Percentiles rank a stretch among this genome's conserved stretches.
Conservation (phyloP, 1,284 basidiomycete species). For the Puccinia polysora region DNA sequence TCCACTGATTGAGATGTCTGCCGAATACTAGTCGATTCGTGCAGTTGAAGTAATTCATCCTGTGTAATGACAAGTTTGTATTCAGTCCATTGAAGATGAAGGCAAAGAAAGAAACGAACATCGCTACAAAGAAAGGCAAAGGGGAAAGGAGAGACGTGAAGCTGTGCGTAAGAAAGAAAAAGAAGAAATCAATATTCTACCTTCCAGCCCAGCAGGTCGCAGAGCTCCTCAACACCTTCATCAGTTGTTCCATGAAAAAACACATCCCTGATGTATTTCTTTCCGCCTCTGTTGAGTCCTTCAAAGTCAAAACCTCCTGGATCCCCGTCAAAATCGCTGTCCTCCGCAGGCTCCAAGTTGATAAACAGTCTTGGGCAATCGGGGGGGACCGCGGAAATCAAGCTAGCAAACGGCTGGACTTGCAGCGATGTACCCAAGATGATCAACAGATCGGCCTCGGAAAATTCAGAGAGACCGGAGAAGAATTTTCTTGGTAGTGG, state of each 20-base stretch:
- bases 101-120: too few species aligned
- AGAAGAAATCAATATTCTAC: slow-evolving; percentile 43
- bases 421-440: slow-evolving; percentile 87
- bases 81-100: too few species aligned
- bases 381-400: slow-evolving; percentile 55
- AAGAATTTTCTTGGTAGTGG: slow-evolving; percentile 51
- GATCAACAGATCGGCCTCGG: slow-evolving; percentile 73
- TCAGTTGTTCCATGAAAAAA: slow-evolving; percentile 55
- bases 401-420: slow-evolving; percentile 59
- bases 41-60: too few species aligned
- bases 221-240: slow-evolving; percentile 50
- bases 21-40: too few species aligned
- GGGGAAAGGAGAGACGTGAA: too few species aligned
- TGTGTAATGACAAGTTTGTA: too few species aligned
- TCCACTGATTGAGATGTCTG: too few species aligned
- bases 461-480: slow-evolving; percentile 53
- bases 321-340: slow-evolving; percentile 44
- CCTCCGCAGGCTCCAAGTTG: slow-evolving; percentile 59
- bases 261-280: slow-evolving; percentile 49
- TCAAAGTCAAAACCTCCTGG: slow-evolving; percentile 44
- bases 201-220: slow-evolving; percentile 53
- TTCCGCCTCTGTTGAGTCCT: slow-evolving; percentile 39
- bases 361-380: slow-evolving; percentile 57
- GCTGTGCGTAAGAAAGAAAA: not conserved
- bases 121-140: too few species aligned